Base-by-base conservation (phyloP, 164 flowering plant genomes). In the Vitis labrusca region DNA sequence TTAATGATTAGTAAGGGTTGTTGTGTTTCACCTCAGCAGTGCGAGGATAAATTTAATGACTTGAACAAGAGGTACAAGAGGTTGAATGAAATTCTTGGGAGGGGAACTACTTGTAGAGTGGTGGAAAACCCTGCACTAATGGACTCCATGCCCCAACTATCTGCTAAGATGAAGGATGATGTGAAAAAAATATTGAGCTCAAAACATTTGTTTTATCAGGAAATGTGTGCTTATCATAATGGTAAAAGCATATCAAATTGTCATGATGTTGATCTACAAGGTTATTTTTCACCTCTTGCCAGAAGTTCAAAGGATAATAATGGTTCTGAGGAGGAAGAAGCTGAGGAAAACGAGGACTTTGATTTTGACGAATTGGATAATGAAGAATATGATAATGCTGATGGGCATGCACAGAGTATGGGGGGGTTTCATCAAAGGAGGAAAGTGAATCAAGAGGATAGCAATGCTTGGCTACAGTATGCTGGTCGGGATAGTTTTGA, bases 11-110 rank as follows among this genome's bases (percentile, higher is more conserved):
- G 73, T 17, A 84, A 72, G 71, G 89, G 88, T 3, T 83, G 80
- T 68, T 77, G 59, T 71, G 93, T 87, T 59, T 89, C 93, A 0
- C 93, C 93, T 9, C 93, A 89, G 79, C 93, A 89, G 65, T 89
- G 93, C 73, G 92, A 88, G 76, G 92, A 88, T 67, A 88, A 88
- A 82, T 88, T 88, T 50, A 86, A 86, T 70, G 92, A 88, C 67
- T 63, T 89, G 72, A 89, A 89, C 70, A 89, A 89, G 73, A 83
- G 93, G 64, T 87, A 85, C 71, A 89, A 89, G 73, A 79, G 77
- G 62, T 73, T 87, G 77, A 89, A 85, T 68, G 90, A 87, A 51
- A 83, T 89, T 63, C 90, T 89, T 49, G 91, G 93, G 59, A 72
- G 81, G 68, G 87, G 89, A 49, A 87, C 79, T 6, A 76, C 83